Base-by-base conservation (phyloP, 257 asterid genomes). In the Perilla frutescens region DNA sequence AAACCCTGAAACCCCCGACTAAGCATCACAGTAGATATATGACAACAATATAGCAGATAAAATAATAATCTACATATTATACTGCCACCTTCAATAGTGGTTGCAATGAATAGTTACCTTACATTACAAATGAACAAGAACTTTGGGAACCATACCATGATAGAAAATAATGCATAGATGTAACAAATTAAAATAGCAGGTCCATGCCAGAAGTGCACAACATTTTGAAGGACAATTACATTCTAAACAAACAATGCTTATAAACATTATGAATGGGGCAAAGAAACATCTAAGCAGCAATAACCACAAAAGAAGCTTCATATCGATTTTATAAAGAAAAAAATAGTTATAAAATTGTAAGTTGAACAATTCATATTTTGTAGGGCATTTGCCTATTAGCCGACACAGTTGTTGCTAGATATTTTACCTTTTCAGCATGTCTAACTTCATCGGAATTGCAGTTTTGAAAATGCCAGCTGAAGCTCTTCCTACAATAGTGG, bases 361-460 rank as follows among this genome's bases (percentile, higher is more conserved):
- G 32, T 63, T 56, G 36, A 56, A 63, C 69, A 40, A 12, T 44
- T 66, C 41, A 2, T 34, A 34, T 45, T 56, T 5, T 40, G 47
- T 36, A 8, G 45, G 43, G 60, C 57, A 34, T 44, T n/a, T 40
- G 11, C 67, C 48, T 34, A 47, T 66, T 58, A 70, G 76, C 10
- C 39, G 20, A 26, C 11, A 60, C 53, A 62, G 36, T 44, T 29
- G 53, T 41, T 61, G 68, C 48, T 39, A 69, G 49, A 70, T 51
- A 79, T 56, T 62, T 74, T 82, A 94, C 99, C 96, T 84, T 85
- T 82, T 94, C 96, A 65, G 84, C 81, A 59, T 77, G 85, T 77
- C 78, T 57, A 70, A 92, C 87, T 80, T 94, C 97, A 61, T 81
- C 76, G 64, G 89, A 78, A 83, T 91, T 94, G 77, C n/a, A n/a